Base-by-base conservation (phyloP, 106 monocot genomes). In the Cymbidium sinense region DNA sequence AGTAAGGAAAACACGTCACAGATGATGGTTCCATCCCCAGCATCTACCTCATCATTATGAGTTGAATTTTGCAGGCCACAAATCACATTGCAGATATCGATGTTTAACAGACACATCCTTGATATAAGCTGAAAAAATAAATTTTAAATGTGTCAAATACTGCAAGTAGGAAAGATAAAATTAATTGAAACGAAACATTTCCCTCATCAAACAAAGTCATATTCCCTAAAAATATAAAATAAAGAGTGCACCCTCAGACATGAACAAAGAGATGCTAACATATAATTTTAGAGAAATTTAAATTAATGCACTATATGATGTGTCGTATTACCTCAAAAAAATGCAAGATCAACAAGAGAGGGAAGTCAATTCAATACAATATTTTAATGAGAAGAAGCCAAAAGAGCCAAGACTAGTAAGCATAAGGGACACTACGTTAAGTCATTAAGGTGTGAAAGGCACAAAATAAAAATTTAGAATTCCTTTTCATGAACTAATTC, bases 1-100 rank as follows among this genome's bases (percentile, higher is more conserved):
- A 99, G 79, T 31, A 99, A 64, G 73, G 86, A 87, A 75, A 99
- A 99, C 25, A 99, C 83, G 80, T 89, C 90, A 43, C 87, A 89
- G 70, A 93, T 47, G 33, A 95, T 77, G 33, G 92, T 93, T 72
- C 92, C 92, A 79, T 99, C 99, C 62, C 87, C 92, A 39, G 79
- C 78, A 29, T 93, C 95, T 19, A 76, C 34, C 73, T 84, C 84
- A 82, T 81, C 82, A 81, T 34, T 58, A 78, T 64, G 29, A 78
- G 62, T 72, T 51, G 80, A 77, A 81, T 70, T 84, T 76, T 79
- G 79, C 18, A 84, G 70, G 52, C 86, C 84, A 70, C 92, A 95
- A 3, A 99, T 74, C 15, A 90, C 78, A 70, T 83, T 81, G 82
- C 90, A 91, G 33, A 85, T 79, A 79, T 83, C 70, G 28, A 64